Conservation (phyloP, 306 rosid species). For the Fragaria ananassa region DNA sequence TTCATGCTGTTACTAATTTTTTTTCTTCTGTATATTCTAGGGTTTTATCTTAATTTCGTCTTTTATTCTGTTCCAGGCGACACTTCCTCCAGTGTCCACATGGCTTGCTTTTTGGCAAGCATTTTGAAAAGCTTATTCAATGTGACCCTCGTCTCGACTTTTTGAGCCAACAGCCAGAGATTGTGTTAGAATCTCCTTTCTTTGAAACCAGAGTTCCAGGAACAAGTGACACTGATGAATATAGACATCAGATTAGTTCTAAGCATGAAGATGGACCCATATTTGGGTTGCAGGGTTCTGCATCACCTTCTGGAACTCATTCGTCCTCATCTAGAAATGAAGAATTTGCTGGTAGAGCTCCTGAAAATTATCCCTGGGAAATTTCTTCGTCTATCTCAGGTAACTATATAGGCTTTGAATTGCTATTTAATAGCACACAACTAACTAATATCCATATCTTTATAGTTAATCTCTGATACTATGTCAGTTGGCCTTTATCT, state of each 20-base stretch:
- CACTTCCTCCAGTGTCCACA: slow-evolving; percentile 69
- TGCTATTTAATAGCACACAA: not conserved
- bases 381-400: slow-evolving; percentile 65
- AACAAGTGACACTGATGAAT: slow-evolving; percentile 38
- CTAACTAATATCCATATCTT: not conserved
- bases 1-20: not conserved
- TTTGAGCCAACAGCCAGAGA: slow-evolving; percentile 62
- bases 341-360: slow-evolving; percentile 36
- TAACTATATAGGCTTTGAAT: slow-evolving; percentile 7
- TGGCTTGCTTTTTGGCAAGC: slow-evolving; percentile 63
- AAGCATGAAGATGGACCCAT: slow-evolving; percentile 38
- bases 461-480: not conserved
- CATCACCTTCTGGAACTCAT: slow-evolving; percentile 57
- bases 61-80: slow-evolving; percentile 39
- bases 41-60: not conserved
- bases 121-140: slow-evolving; percentile 77
- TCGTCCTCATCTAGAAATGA: slow-evolving; percentile 56
- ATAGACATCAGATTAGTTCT: slow-evolving; percentile 31
- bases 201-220: slow-evolving; percentile 47
- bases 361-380: slow-evolving; percentile 50
- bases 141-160: slow-evolving; percentile 76
- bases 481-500: not conserved
- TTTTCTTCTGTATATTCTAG: not conserved
- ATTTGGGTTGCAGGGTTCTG: slow-evolving; percentile 47
- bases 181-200: slow-evolving; percentile 62